phyloP scores from a whole-genome alignment of 2,329 filamentous ascomycete genomes.

The Botrytis paeoniae region DNA sequence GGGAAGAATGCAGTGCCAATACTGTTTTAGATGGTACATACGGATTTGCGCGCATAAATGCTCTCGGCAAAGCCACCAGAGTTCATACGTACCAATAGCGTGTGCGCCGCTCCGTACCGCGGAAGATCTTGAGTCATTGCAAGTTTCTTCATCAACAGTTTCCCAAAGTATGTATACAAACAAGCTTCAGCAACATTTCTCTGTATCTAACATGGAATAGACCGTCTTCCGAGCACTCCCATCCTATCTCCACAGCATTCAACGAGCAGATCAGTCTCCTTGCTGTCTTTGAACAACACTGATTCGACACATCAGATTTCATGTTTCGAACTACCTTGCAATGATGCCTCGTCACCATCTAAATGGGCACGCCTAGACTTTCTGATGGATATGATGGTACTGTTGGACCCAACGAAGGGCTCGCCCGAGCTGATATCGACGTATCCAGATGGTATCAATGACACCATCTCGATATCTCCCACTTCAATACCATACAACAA shows the following conservation, averaged over 20 bases:
- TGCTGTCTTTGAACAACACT: background rate
- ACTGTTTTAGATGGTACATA: background rate
- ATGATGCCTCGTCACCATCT: background rate
- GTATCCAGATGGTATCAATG: background rate
- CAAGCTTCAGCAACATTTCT: background rate
- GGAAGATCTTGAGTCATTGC: background rate
- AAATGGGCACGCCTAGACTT: background rate
- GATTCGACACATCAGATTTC: background rate
- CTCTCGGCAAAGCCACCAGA: background rate
- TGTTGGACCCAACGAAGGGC: background rate
- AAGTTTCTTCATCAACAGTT: background rate
- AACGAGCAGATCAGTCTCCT: background rate
- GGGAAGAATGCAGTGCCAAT: background rate
- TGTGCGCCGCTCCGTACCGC: background rate
- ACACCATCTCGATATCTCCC: background rate
- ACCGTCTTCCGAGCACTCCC: background rate
- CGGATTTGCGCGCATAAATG: background rate
- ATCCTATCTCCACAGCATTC: background rate
- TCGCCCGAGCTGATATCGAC: background rate
- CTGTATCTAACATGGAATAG: background rate
- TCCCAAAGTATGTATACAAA: background rate
- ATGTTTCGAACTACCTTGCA: accelerated
- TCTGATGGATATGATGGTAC: background rate
- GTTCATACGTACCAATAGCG: background rate
- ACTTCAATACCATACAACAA: background rate